Base-by-base conservation (phyloP, 2,329 filamentous ascomycete genomes). In the Lasiodiplodia hormozganensis region DNA sequence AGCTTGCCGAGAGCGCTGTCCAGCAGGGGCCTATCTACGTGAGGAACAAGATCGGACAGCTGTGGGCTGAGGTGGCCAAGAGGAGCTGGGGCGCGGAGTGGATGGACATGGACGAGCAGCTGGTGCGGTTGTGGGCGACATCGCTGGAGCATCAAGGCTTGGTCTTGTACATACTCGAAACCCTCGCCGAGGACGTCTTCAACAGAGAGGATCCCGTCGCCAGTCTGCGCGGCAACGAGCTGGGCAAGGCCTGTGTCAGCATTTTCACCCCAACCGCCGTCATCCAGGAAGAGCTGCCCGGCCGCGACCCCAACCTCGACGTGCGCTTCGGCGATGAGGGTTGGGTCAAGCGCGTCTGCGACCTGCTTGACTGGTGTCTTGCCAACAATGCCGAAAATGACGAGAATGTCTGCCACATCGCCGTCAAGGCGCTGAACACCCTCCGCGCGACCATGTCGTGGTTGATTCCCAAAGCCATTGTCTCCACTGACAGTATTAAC, bases 61-160 rank as follows among this genome's bases (percentile, higher is more conserved):
- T 99, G 70, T 99, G 96, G 96, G 92, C 94, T 8, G 96, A 98
- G 79, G 85, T 97, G 65, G 94, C 94, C 51, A 98, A 98, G 83
- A 88, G 95, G 74, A 92, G 89, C 76, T 99, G 96, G 96, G 93
- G 87, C n/a, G 85, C 88, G 38, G 92, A 96, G 70, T 99, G 96
- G 96, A 89, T 92, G 84, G 90, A 96, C 76, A 97, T 99, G 95
- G 96, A 99, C 78, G 83, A 89, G 71, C 86, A 92, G 76, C 86
- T 99, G 67, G 88, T 94, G 54, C 87, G 89, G 74, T 85, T 98
- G 23, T 99, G 96, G 96, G 82, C 84, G 31, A 83, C 80, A 16
- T 83, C 83, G 66, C 77, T 87, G 40, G 84, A 86, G 57, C 90
- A 94, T 78, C 96, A 96, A 80, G 92, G 96, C 77, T 87, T 98